A percentile compares a stretch with the other conserved stretches of the same genome.
These are phyloP conservation scores for Penicillium nordicum DNA, from an alignment of 2,329 filamentous ascomycete species.

Conservation along the genomic window DNA sequence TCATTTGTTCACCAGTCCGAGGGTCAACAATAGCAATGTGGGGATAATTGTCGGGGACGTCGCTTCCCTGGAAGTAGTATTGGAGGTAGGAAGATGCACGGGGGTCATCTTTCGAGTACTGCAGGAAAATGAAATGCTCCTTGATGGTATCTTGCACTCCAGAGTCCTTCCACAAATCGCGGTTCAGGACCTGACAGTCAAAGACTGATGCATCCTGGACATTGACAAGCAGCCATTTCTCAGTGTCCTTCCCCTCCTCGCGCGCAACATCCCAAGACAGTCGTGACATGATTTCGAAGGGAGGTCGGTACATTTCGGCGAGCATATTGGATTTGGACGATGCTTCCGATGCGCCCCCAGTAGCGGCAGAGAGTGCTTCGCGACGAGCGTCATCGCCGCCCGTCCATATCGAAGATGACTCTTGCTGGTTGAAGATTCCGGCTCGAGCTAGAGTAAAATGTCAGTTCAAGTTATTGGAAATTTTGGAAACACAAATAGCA, in stretches of 20 bases:
- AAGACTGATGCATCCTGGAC: conserved; percentile 92
- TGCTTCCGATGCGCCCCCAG: conserved; percentile 62
- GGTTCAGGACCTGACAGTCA: conserved; percentile 88
- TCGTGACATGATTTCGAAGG: conserved; percentile 81
- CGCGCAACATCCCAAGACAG: conserved; percentile 80
- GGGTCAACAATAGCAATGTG: conserved; percentile 96
- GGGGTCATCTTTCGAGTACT: conserved; percentile 83
- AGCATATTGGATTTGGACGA: conserved; percentile 72
- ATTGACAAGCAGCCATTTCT: conserved; percentile 95
- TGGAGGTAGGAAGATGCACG: conserved; percentile 77
- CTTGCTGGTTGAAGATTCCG: conserved; percentile 68
- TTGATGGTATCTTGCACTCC: conserved; percentile 73
- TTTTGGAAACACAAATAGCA: neutral
- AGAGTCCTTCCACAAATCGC: conserved; percentile 91
- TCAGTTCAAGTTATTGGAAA: neutral
- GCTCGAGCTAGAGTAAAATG: conserved; percentile 40
- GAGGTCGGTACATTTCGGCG: conserved; percentile 87
- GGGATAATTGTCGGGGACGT: conserved; percentile 85
- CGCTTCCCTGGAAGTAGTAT: conserved; percentile 80
- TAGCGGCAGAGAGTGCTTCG: conserved; percentile 56
- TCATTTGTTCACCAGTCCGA: conserved; percentile 93
- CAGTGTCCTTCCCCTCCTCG: conserved; percentile 76
- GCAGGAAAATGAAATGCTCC: conserved; percentile 94
- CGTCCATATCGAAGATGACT: conserved; percentile 58
- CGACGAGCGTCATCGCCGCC: conserved; percentile 50